Evolutionary conservation across 2,329 filamentous ascomycete genomes (phyloP), one percentile per base, ranked within the genome.

Genomic region (Aspergillus ruber): DNA sequence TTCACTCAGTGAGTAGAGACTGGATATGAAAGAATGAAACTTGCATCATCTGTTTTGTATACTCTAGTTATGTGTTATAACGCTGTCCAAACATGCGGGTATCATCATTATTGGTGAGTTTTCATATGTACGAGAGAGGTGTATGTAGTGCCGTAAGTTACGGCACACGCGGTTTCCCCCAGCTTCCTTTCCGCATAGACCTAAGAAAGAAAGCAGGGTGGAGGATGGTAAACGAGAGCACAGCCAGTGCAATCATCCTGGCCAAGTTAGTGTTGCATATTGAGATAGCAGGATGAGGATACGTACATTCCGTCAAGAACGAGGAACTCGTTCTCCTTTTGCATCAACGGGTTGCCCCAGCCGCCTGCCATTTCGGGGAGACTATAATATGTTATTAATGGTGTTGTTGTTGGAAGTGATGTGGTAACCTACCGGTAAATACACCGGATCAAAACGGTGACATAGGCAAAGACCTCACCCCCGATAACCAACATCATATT

Each of bases 321-420:
- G 18, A 76, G 58, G 47, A 76, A 76, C 47, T 75, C 72, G 5
- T 62, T 60, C 56, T 76, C 72, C 32, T 70, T 70, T 45, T 67
- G 66, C 73, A 75, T 75, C 38, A 75, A 52, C 0, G 64, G 59
- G 42, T 69, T 72, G 18, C 73, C 73, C 74, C 74, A 76, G 3
- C 74, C 74, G 20, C 73, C 72, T 4, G 72, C 69, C 74, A 76
- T 75, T 54, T 76, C 74, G 3, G 74, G 73, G 6, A 76, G 62
- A 61, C 72, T 74, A 49, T 44, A 41, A 42, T 2, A 40, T 35
- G 8, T 41, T 18, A 43, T 25, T 13, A 3, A 12, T 8, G 13
- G 20, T n/a, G 4, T n/a, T 6, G 7, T 4, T 32, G 3, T 10
- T 21, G 23, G 27, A 43, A 17, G 7, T n/a, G 17, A 17, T 17